Conservation (phyloP, 163 green algal genomes). For the Trebouxiophyceae sp. region DNA sequence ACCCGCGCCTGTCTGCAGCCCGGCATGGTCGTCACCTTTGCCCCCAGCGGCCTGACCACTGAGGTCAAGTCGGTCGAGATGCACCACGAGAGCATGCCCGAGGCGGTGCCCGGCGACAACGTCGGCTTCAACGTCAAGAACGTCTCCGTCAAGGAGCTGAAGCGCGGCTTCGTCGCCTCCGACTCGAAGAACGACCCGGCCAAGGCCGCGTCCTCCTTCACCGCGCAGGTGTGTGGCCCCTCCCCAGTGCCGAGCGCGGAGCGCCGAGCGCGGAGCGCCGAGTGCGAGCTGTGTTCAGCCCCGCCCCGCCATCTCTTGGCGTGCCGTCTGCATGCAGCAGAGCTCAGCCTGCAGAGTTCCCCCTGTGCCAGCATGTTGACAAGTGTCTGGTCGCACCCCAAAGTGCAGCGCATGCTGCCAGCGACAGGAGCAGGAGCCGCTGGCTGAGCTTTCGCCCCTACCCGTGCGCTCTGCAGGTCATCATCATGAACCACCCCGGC, state of each 20-base stretch:
- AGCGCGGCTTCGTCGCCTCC: slow-evolving; percentile 59
- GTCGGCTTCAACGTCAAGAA: slow-evolving; percentile 99
- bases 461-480: slow-evolving; percentile 28
- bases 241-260: too few relatives aligned
- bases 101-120: slow-evolving; percentile 97
- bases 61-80: slow-evolving; percentile 99
- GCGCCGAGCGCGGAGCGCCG: too few relatives aligned
- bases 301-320: too few relatives aligned
- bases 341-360: too few relatives aligned
- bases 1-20: too few relatives aligned
- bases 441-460: background rate
- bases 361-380: too few relatives aligned
- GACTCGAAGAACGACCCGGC: slow-evolving; percentile 62
- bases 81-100: slow-evolving; percentile 98
- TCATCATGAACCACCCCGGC: slow-evolving; percentile 70
- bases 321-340: too few relatives aligned
- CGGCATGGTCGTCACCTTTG: slow-evolving; percentile 30
- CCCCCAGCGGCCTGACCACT: slow-evolving; percentile 33
- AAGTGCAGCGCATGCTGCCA: too few relatives aligned
- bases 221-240: slow-evolving; percentile 29
- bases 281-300: too few relatives aligned
- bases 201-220: slow-evolving; percentile 53
- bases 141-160: slow-evolving; percentile 65
- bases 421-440: too few relatives aligned
- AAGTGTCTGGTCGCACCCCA: too few relatives aligned